phyloP scores from a whole-genome alignment of 2,329 filamentous ascomycete genomes.

The Rachicladosporium sp. region DNA sequence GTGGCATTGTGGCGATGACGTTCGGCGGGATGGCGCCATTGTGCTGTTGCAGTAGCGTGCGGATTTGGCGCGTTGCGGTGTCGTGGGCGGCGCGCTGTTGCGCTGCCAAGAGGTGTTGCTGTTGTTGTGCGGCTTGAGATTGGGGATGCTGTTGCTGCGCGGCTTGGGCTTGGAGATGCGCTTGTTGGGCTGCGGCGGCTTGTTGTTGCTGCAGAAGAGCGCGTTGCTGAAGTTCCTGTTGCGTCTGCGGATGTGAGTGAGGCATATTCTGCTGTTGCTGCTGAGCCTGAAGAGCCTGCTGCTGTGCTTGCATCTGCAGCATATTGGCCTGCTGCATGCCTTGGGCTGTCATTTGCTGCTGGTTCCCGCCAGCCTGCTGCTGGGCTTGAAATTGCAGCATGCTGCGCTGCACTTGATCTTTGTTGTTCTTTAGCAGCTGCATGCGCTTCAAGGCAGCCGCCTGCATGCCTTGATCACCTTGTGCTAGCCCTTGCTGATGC shows the following conservation, averaged over 20 bases:
- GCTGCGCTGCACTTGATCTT: background rate
- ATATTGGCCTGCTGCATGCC: background rate
- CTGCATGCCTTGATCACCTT: background rate
- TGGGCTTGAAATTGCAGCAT: background rate
- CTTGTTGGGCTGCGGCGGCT: no score
- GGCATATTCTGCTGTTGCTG: constrained; percentile 6
- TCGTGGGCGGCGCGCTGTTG: no score
- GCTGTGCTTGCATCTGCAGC: constrained; percentile 5
- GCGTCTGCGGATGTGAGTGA: background rate
- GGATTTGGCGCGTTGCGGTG: no score
- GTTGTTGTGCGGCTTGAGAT: no score
- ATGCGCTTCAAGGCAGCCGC: background rate
- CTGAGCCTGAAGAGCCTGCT: constrained; percentile 16
- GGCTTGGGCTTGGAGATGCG: no score
- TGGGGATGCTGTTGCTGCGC: no score
- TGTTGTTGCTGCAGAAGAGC: no score
- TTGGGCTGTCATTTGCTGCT: constrained; percentile 3
- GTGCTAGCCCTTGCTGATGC: background rate
- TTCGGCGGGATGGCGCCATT: no score
- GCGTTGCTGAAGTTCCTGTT: no score
- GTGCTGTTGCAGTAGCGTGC: no score
- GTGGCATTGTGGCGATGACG: no score
- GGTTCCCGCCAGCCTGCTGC: constrained; percentile 2
- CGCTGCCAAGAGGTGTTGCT: no score
- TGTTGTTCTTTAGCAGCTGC: background rate